These are phyloP conservation scores for Neoascochyta sp. DNA, from an alignment of 2,329 filamentous ascomycete species.

Conservation along the genomic window DNA sequence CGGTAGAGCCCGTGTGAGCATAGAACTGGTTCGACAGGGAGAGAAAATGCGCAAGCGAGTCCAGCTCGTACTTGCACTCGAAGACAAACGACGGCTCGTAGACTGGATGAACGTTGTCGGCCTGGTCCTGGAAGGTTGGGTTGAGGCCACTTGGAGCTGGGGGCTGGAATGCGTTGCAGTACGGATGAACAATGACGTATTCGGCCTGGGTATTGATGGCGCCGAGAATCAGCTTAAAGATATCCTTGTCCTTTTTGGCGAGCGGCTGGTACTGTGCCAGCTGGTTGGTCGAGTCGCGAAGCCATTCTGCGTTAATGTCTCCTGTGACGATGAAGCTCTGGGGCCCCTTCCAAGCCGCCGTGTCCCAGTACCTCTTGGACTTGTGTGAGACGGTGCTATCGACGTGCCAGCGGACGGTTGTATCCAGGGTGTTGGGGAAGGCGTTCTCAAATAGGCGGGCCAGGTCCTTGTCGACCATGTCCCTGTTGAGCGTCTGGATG, in stretches of 20 bases:
- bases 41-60: conserved; percentile 90
- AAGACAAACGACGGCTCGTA: conserved; percentile 86
- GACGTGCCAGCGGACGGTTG: conserved; percentile 83
- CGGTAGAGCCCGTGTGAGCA: conserved; percentile 70
- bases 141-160: conserved; percentile 75
- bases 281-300: conserved; percentile 91
- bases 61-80: conserved; percentile 98
- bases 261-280: conserved; percentile 83
- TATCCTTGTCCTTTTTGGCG: conserved; percentile 72
- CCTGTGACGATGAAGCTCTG: conserved; percentile 93
- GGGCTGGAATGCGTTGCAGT: conserved; percentile 98
- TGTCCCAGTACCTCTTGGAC: conserved; percentile 34
- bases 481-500: conserved; percentile 74
- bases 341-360: conserved; percentile 70
- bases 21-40: conserved; percentile 83
- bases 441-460: conserved; percentile 93
- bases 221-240: conserved; percentile 78
- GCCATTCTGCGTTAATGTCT: conserved; percentile 90
- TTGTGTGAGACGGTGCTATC: conserved; percentile 51
- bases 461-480: conserved; percentile 80
- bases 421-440: conserved; percentile 88
- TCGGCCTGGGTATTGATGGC: conserved; percentile 96
- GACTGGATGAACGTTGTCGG: conserved; percentile 77
- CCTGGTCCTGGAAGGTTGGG: conserved; percentile 72
- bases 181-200: conserved; percentile 89